A percentile compares a stretch with the other conserved stretches of the same genome.
phyloP scores from a whole-genome alignment of 192 early-diverging fungal species.

The Dissophora ornata region DNA sequence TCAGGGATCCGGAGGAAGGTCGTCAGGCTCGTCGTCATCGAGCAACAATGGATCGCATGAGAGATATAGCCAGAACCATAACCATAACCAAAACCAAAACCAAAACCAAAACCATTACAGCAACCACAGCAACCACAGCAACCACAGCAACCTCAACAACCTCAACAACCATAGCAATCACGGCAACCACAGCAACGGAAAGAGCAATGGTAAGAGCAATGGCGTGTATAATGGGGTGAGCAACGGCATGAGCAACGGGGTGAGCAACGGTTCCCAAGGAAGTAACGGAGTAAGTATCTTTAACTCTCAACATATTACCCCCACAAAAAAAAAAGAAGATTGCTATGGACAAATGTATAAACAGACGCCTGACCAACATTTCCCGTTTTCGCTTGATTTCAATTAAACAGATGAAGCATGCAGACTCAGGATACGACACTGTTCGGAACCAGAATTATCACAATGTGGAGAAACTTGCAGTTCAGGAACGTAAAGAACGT shows the following conservation, averaged over 20 bases:
- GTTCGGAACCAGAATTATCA: conserved; percentile 17
- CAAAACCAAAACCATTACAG: neutral
- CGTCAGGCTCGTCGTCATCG: neutral
- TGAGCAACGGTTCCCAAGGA: conserved; percentile 8
- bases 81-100: neutral
- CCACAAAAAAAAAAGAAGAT: too few species aligned
- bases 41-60: conserved; percentile 8
- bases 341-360: too few species aligned
- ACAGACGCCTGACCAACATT: neutral
- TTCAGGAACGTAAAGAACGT: conserved; percentile 22
- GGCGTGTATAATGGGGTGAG: too few species aligned
- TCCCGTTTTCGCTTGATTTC: neutral
- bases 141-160: neutral
- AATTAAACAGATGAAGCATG: conserved; percentile 11
- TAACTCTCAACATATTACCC: too few species aligned
- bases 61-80: neutral
- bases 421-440: conserved; percentile 38
- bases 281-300: conserved; percentile 16
- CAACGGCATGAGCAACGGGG: neutral
- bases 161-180: neutral
- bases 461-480: conserved; percentile 27
- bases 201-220: conserved; percentile 12
- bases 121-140: neutral
- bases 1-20: neutral
- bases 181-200: neutral